Conservation (phyloP, 768 basidiomycete species). For the Termitomyces eurrhizus region DNA sequence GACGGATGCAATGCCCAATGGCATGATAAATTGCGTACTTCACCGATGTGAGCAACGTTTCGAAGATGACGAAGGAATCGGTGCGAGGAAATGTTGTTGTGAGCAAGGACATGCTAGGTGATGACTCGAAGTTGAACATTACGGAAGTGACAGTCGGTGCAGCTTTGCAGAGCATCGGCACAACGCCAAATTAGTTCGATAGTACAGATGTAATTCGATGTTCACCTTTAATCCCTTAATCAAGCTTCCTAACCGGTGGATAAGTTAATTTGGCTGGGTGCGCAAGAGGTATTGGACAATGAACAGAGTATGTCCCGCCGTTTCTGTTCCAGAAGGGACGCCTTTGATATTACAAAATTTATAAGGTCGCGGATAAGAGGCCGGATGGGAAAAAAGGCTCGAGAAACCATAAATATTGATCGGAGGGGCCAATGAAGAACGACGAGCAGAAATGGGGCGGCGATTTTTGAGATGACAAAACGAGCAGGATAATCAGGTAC, state of each 20-base stretch:
- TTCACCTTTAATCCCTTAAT: background rate
- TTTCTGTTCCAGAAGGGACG: background rate
- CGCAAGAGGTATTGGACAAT: background rate
- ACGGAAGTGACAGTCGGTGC: background rate
- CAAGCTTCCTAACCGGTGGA: background rate
- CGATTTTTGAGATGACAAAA: background rate
- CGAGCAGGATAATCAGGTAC: too few species aligned
- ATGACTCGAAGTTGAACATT: background rate
- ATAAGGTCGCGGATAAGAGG: background rate
- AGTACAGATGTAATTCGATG: background rate
- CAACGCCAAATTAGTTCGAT: background rate
- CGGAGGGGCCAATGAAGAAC: background rate
- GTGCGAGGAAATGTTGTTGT: background rate
- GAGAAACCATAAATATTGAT: background rate
- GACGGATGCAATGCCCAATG: slow-evolving; percentile 8
- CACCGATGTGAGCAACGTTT: slow-evolving; percentile 17
- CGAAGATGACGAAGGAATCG: slow-evolving; percentile 14
- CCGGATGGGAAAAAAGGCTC: background rate
- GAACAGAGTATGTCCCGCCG: background rate
- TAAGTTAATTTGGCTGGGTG: background rate
- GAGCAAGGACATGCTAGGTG: background rate
- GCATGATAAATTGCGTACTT: slow-evolving; percentile 19
- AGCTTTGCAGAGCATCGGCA: background rate
- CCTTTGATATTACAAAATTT: background rate
- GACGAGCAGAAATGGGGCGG: background rate